Evolutionary conservation across 2,329 filamentous ascomycete genomes (phyloP).

Genomic region (Colletotrichum tropicicola): DNA sequence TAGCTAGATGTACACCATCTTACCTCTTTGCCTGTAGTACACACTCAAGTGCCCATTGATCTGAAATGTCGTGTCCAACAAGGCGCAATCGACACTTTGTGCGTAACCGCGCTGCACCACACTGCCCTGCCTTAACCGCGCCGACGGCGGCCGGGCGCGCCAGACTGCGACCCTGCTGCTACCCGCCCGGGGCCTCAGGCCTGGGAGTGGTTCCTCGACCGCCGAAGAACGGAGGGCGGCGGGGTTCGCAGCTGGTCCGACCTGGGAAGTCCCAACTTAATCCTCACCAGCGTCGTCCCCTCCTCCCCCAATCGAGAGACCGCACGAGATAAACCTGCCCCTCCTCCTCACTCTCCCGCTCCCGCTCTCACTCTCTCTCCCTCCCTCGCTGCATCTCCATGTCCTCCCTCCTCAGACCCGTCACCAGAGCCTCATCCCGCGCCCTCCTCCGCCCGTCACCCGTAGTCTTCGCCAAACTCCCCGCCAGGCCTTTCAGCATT

Average conservation of each 20-base stretch:
- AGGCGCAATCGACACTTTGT: neutral
- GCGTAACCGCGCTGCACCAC: neutral
- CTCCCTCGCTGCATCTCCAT: slow-evolving; percentile 8
- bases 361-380: neutral
- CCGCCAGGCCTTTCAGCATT: slow-evolving; percentile 10
- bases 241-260: slow-evolving; percentile 16
- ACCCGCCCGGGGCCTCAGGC: slow-evolving; percentile 7
- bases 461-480: slow-evolving; percentile 1
- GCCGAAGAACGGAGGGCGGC: slow-evolving; percentile 31
- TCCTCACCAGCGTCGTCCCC: neutral
- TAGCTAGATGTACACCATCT: no score
- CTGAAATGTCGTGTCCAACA: neutral
- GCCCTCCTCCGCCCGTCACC: neutral
- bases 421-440: slow-evolving; percentile 28
- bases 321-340: no score
- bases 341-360: neutral
- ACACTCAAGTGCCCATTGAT: neutral
- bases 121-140: no score
- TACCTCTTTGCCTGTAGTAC: neutral
- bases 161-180: neutral
- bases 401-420: slow-evolving; percentile 29
- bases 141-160: neutral
- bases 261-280: slow-evolving; percentile 12
- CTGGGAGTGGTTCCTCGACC: neutral
- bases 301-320: neutral